phyloP scores from a whole-genome alignment of 2,329 filamentous ascomycete species.

The Stenocarpella maydis region DNA sequence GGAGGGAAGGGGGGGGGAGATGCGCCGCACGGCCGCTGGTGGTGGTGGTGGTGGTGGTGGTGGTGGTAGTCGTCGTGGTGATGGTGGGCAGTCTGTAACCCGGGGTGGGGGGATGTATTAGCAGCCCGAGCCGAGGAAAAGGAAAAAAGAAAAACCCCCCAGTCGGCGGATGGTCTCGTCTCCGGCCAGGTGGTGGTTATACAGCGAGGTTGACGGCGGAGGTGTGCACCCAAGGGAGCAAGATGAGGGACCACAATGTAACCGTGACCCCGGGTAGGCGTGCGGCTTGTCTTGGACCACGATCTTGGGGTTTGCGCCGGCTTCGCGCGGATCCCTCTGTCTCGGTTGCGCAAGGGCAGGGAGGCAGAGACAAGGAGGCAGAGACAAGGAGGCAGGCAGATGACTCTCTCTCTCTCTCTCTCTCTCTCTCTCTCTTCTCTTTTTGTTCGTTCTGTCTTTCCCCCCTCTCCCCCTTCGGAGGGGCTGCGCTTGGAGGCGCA shows the following conservation, averaged over 20 bases:
- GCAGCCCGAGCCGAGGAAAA: not conserved
- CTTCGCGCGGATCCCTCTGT: not conserved
- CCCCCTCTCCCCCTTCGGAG: not conserved
- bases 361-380: slow-evolving; percentile 3
- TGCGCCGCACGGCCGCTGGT: slow-evolving; percentile 4
- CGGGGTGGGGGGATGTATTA: slow-evolving; percentile 20
- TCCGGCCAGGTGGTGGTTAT: slow-evolving; percentile 18
- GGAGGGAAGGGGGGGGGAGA: slow-evolving; percentile 27
- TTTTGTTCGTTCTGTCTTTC: no score
- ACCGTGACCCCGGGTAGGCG: not conserved
- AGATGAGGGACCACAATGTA: slow-evolving; percentile 5
- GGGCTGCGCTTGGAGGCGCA: slow-evolving; percentile 7
- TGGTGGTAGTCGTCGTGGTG: slow-evolving; percentile 3
- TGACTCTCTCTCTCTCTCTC: not conserved
- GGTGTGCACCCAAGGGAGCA: slow-evolving; percentile 19
- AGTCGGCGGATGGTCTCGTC: slow-evolving; percentile 9
- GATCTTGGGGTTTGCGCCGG: not conserved
- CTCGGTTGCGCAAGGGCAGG: slow-evolving; percentile 19
- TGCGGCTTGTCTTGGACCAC: slow-evolving; percentile 14
- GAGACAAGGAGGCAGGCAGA: slow-evolving; percentile 1
- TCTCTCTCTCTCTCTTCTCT: no score
- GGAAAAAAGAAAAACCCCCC: not conserved
- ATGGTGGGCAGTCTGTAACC: slow-evolving; percentile 30
- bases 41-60: slow-evolving; percentile 10
- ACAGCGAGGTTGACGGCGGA: slow-evolving; percentile 18